A percentile compares a stretch with the other conserved stretches of the same genome.
Evolutionary conservation across 352 stramenopile species (phyloP).

Genomic region (Stramenopiles sp.): DNA sequence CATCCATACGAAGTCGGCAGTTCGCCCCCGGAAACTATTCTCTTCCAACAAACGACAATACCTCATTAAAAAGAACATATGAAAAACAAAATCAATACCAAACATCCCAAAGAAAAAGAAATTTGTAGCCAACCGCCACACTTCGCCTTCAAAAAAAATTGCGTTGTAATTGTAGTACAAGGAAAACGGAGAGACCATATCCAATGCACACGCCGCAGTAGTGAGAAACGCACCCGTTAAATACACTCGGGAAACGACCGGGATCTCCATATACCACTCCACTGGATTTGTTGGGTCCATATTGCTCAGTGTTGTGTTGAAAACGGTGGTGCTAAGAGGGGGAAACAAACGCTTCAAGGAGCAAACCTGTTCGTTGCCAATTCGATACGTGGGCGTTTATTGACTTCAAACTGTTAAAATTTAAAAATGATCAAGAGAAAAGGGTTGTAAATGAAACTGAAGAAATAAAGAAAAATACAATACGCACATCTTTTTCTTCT

Average conservation of each 20-base stretch:
- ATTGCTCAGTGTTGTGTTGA: too few species aligned
- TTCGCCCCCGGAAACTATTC: conserved; percentile 85
- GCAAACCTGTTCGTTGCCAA: too few species aligned
- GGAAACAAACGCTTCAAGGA: too few species aligned
- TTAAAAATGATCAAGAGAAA: too few species aligned
- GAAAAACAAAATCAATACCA: conserved; percentile 95
- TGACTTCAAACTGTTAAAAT: too few species aligned
- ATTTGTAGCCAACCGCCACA: conserved; percentile 87
- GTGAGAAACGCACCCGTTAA: conserved; percentile 90
- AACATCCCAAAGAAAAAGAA: conserved; percentile 99
- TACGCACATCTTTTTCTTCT: too few species aligned
- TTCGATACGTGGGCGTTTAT: too few species aligned
- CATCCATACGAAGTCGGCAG: conserved; percentile 93
- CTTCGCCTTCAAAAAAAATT: conserved; percentile 82
- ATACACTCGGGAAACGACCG: conserved; percentile 86
- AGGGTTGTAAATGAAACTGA: too few species aligned
- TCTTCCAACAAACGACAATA: conserved; percentile 93
- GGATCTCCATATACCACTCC: conserved; percentile 96
- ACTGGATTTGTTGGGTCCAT: conserved; percentile 32
- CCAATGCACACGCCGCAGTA: conserved; percentile 80
- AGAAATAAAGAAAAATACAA: too few species aligned
- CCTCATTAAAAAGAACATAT: conserved; percentile 97
- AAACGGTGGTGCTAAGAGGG: too few species aligned
- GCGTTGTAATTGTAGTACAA: conserved; percentile 57
- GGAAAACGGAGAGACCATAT: conserved; percentile 27